Evolutionary conservation across 352 stramenopile genomes (phyloP).

Genomic region (Albugo laibachii): DNA sequence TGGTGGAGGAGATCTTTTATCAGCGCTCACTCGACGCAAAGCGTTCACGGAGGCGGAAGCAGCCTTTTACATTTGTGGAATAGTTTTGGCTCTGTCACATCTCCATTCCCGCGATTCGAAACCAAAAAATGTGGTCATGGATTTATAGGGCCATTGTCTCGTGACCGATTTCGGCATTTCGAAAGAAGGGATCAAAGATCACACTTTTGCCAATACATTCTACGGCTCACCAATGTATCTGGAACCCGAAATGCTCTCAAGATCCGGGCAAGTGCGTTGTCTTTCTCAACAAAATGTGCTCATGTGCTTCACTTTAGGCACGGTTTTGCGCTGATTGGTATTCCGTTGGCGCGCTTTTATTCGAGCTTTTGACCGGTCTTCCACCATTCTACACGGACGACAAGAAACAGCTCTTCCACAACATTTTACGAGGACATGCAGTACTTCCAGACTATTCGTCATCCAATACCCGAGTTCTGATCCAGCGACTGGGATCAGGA

Average conservation of each 20-base stretch:
- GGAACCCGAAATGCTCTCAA: constrained; percentile 61
- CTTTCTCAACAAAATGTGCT: neutral
- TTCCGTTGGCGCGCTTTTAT: constrained; percentile 53
- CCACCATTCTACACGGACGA: constrained; percentile 79
- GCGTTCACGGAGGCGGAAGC: constrained; percentile 59
- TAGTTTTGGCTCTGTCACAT: constrained; percentile 55
- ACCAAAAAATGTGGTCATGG: constrained; percentile 74
- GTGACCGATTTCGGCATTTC: constrained; percentile 77
- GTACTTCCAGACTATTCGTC: constrained; percentile 65
- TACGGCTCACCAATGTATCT: constrained; percentile 76
- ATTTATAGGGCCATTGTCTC: constrained; percentile 58
- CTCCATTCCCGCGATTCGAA: constrained; percentile 75
- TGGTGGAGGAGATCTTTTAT: constrained; percentile 56
- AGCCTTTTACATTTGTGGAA: constrained; percentile 73
- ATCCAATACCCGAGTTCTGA: constrained; percentile 47
- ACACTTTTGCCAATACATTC: constrained; percentile 73
- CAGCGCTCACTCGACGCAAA: constrained; percentile 51
- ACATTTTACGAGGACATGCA: constrained; percentile 65
- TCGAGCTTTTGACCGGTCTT: constrained; percentile 64
- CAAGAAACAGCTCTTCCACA: constrained; percentile 82
- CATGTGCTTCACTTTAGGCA: constrained; percentile 11
- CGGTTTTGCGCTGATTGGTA: constrained; percentile 74
- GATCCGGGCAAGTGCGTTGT: constrained; percentile 21
- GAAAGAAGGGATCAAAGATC: constrained; percentile 73
- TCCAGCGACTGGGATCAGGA: constrained; percentile 55